Conservation (phyloP, 169 alveolate species). For the Eimeria sp. region DNA sequence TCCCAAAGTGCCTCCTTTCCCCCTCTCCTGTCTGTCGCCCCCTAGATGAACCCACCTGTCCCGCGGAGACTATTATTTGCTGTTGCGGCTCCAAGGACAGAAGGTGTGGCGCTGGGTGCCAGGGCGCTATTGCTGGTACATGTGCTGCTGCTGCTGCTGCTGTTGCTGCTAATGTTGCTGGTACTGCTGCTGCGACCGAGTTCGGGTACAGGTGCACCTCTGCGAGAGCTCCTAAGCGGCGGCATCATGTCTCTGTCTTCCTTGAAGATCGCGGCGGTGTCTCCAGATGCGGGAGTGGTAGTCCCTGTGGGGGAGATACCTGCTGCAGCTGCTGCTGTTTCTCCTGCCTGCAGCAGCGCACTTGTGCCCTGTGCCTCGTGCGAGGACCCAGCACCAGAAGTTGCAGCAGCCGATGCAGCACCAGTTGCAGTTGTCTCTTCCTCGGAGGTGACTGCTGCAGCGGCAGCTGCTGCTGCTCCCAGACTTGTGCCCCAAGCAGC, state of each 20-base stretch:
- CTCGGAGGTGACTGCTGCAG: conserved; percentile 46
- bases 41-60: neutral
- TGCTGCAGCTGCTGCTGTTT: neutral
- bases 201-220: neutral
- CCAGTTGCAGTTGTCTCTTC: neutral
- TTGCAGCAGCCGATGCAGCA: conserved; percentile 10
- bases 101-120: neutral
- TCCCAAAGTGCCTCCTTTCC: too few species aligned
- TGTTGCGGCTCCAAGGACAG: neutral
- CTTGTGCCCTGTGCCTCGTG: neutral
- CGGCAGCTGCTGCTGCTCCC: conserved; percentile 66
- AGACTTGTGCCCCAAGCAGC: conserved; percentile 32
- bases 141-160: conserved; percentile 33
- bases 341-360: neutral
- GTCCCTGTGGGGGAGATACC: neutral
- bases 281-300: neutral
- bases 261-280: neutral
- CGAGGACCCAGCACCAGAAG: neutral
- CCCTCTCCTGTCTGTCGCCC: neutral
- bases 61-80: neutral
- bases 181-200: conserved; percentile 32
- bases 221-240: neutral
- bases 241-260: neutral
- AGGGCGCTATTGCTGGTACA: neutral
- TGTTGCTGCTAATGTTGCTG: neutral